These are phyloP conservation scores for Boechera retrofracta DNA, from an alignment of 345 rosid species.

Conservation along the genomic window DNA sequence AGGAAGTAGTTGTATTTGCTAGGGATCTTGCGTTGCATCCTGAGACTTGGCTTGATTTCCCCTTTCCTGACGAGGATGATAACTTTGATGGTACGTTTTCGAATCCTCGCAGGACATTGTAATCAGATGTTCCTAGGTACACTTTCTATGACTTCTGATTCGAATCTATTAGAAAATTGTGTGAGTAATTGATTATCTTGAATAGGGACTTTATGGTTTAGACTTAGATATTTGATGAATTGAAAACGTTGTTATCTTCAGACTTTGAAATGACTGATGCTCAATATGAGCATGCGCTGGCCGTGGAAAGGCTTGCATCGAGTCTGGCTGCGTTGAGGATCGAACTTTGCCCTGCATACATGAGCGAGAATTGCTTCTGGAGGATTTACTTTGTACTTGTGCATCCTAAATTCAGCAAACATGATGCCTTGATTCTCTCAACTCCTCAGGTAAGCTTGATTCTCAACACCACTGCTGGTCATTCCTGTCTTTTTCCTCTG, in stretches of 20 bases:
- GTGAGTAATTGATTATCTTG: background rate
- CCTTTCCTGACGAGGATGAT: slow-evolving; percentile 83
- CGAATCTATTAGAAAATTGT: background rate
- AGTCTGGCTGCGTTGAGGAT: slow-evolving; percentile 79
- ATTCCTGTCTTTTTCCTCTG: background rate
- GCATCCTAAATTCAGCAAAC: slow-evolving; percentile 83
- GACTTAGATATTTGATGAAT: background rate
- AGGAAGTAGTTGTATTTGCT: slow-evolving; percentile 87
- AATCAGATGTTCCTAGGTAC: background rate
- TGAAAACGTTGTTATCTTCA: slow-evolving; percentile 38
- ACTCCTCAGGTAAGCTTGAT: slow-evolving; percentile 71
- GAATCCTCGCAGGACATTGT: slow-evolving; percentile 18
- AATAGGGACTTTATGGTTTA: too few species aligned
- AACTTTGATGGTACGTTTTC: slow-evolving; percentile 65
- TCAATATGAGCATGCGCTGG: slow-evolving; percentile 80
- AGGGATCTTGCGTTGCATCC: slow-evolving; percentile 90
- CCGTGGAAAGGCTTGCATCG: slow-evolving; percentile 74
- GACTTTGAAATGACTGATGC: slow-evolving; percentile 86
- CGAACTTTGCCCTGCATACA: slow-evolving; percentile 89
- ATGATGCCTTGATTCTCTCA: slow-evolving; percentile 78
- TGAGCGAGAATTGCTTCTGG: slow-evolving; percentile 94
- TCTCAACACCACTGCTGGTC: background rate
- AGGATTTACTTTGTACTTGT: slow-evolving; percentile 95
- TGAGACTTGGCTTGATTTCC: slow-evolving; percentile 96
- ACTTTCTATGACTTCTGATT: background rate